phyloP scores from a whole-genome alignment of 306 rosid species.

The Astragalus glycyphyllos region DNA sequence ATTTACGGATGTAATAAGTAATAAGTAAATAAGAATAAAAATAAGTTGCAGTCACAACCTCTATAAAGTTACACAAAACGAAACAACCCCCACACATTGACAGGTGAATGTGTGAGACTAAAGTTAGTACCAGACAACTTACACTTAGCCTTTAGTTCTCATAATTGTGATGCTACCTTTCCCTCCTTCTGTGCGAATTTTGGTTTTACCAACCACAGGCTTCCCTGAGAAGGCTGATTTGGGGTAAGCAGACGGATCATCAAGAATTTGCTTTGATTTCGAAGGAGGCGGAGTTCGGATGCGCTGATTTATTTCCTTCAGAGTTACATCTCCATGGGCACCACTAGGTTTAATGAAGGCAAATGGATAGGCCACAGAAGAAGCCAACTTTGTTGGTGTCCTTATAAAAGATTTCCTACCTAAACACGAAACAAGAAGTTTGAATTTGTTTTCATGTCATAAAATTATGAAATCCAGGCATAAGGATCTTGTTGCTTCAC shows the following conservation, averaged over 20 bases:
- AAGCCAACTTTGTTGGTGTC: slow-evolving; percentile 74
- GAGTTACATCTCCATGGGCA: slow-evolving; percentile 90
- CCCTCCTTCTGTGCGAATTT: slow-evolving; percentile 93
- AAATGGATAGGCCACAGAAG: slow-evolving; percentile 95
- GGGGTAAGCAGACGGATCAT: slow-evolving; percentile 71
- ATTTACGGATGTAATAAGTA: slow-evolving; percentile 15
- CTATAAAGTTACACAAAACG: slow-evolving; percentile 45
- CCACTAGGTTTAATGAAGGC: slow-evolving; percentile 95
- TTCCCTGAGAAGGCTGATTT: slow-evolving; percentile 98
- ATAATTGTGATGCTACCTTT: slow-evolving; percentile 98
- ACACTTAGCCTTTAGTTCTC: slow-evolving; percentile 85
- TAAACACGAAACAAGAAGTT: slow-evolving; percentile 50
- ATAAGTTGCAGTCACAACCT: slow-evolving; percentile 44
- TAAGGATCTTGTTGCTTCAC: slow-evolving; percentile 7
- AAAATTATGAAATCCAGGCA: slow-evolving; percentile 1
- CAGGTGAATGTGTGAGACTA: slow-evolving; percentile 17
- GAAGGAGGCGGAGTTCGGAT: slow-evolving; percentile 79
- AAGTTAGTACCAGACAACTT: slow-evolving; percentile 40
- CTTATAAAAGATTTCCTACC: slow-evolving; percentile 79
- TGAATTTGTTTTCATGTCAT: slow-evolving; percentile 25
- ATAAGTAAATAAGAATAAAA: slow-evolving; percentile 25
- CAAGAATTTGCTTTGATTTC: slow-evolving; percentile 56
- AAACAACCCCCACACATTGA: slow-evolving; percentile 40
- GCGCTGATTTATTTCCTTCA: slow-evolving; percentile 95
- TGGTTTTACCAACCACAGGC: slow-evolving; percentile 94